Percentiles rank a stretch among this genome's conserved stretches.
These are phyloP conservation scores for Lentinula aciculospora DNA, from an alignment of 768 basidiomycete genomes.

Conservation along the genomic window DNA sequence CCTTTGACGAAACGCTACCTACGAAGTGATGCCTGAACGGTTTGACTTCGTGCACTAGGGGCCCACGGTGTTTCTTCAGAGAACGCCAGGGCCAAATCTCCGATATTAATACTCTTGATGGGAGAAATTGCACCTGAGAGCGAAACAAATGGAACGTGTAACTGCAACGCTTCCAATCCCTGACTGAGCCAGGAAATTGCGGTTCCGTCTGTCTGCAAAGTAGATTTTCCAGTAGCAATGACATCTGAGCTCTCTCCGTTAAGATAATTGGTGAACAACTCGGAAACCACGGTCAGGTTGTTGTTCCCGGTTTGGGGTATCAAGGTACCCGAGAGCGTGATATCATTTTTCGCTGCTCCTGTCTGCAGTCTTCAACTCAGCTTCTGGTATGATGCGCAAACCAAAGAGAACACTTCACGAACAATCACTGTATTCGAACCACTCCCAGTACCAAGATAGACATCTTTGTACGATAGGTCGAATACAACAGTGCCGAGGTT, in stretches of 20 bases:
- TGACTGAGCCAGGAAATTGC: constrained; percentile 61
- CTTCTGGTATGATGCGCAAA: background rate
- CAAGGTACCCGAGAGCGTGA: constrained; percentile 54
- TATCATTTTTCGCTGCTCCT: constrained; percentile 43
- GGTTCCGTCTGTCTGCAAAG: constrained; percentile 49
- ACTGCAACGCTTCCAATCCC: constrained; percentile 50
- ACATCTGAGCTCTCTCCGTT: constrained; percentile 58
- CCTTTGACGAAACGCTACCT: constrained; percentile 16
- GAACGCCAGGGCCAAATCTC: constrained; percentile 52
- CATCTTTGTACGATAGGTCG: constrained; percentile 50
- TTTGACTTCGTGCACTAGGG: constrained; percentile 50
- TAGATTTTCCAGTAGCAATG: constrained; percentile 53
- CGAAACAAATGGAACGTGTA: constrained; percentile 58
- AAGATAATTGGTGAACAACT: constrained; percentile 67
- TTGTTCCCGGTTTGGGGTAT: constrained; percentile 42
- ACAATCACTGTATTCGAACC: constrained; percentile 49
- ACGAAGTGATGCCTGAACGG: constrained; percentile 57
- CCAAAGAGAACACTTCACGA: constrained; percentile 15
- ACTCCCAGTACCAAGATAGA: constrained; percentile 52
- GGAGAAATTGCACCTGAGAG: constrained; percentile 46
- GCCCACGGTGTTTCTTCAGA: constrained; percentile 47
- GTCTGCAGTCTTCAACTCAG: constrained; percentile 26
- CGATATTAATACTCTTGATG: constrained; percentile 60
- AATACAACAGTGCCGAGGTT: constrained; percentile 65
- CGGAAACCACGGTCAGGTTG: constrained; percentile 45